Evolutionary conservation across 2,329 filamentous ascomycete species (phyloP).

Genomic region (Ophiostoma fasciatum): DNA sequence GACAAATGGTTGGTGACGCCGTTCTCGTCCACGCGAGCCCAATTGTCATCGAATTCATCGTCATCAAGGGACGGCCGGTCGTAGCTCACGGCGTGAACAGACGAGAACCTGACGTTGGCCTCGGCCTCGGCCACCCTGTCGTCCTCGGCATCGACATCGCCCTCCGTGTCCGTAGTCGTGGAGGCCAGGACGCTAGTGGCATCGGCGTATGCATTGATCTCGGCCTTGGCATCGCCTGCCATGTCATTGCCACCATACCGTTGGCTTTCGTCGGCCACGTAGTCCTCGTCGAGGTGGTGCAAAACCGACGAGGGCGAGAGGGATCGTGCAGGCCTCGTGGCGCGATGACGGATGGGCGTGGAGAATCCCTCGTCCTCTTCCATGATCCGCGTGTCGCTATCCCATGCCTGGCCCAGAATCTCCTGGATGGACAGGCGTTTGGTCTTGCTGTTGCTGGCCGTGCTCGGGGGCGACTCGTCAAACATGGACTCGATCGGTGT

Average conservation of each 20-base stretch:
- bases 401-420: conserved; percentile 39
- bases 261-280: not conserved
- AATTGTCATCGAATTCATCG: conserved; percentile 49
- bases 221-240: not conserved
- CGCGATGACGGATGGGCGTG: conserved; percentile 39
- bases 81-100: conserved; percentile 24
- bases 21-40: conserved; percentile 42
- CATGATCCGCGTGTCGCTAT: conserved; percentile 41
- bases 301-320: conserved; percentile 2
- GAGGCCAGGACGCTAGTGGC: not conserved
- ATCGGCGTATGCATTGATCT: too few relatives aligned
- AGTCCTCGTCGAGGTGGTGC: conserved; percentile 1
- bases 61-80: conserved; percentile 42
- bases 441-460: conserved; percentile 34
- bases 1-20: conserved; percentile 41
- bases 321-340: too few relatives aligned
- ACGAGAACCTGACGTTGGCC: conserved; percentile 17
- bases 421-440: conserved; percentile 45
- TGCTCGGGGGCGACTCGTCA: conserved; percentile 57
- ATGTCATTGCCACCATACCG: not conserved
- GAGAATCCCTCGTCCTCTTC: conserved; percentile 45
- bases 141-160: conserved; percentile 13
- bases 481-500: conserved; percentile 68
- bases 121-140: not conserved
- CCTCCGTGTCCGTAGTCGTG: not conserved